A percentile compares a stretch with the other conserved stretches of the same genome.
These are phyloP conservation scores for Ustilago shanxiensis DNA, from an alignment of 1,284 basidiomycete genomes.

Conservation along the genomic window DNA sequence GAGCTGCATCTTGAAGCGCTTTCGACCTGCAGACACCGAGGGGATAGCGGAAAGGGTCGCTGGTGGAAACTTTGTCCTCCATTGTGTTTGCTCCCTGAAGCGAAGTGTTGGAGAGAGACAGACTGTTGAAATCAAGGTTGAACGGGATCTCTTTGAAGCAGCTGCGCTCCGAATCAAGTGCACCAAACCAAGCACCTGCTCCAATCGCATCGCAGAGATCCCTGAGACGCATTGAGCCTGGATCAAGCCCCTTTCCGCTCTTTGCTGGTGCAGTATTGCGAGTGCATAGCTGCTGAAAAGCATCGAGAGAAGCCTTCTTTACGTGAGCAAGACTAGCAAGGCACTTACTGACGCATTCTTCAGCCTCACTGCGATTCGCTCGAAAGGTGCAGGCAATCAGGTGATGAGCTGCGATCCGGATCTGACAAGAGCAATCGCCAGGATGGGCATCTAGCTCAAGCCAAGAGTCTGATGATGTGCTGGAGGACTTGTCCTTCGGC, in stretches of 20 bases:
- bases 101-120: too few relatives aligned
- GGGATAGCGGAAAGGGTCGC: too few relatives aligned
- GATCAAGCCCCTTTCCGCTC: not conserved
- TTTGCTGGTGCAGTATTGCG: not conserved
- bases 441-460: not conserved
- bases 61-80: too few relatives aligned
- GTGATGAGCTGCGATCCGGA: not conserved
- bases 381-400: not conserved
- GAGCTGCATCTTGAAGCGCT: too few relatives aligned
- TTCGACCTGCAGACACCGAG: too few relatives aligned
- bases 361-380: not conserved
- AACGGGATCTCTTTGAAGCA: too few relatives aligned
- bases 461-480: not conserved
- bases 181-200: not conserved
- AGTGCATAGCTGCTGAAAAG: not conserved
- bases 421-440: constrained; percentile 1
- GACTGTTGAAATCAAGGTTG: too few relatives aligned
- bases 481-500: not conserved
- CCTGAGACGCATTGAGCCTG: not conserved
- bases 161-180: too few relatives aligned
- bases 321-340: not conserved
- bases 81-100: too few relatives aligned
- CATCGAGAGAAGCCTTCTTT: not conserved
- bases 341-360: not conserved
- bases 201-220: not conserved